Percentiles rank a stretch among this genome's conserved stretches.
phyloP scores from a whole-genome alignment of 768 basidiomycete genomes.

The Pulveroboletus sp. region DNA sequence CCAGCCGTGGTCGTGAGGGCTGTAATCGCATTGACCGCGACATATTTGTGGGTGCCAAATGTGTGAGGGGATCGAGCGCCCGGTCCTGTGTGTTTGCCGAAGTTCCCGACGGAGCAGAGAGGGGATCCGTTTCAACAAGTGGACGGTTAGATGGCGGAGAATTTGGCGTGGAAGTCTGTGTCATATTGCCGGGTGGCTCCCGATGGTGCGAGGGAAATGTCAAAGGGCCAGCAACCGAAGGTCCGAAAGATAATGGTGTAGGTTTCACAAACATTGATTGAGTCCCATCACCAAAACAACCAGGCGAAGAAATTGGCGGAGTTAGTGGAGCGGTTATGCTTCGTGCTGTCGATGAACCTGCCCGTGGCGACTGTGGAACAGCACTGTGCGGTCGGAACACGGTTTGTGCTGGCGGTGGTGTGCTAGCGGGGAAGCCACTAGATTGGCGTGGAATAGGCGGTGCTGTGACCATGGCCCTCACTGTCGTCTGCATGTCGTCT shows the following conservation, averaged over 20 bases:
- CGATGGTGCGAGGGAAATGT: slow-evolving; percentile 30
- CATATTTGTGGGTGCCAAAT: slow-evolving; percentile 61
- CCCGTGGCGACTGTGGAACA: slow-evolving; percentile 48
- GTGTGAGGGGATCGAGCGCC: slow-evolving; percentile 62
- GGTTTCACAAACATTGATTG: slow-evolving; percentile 78
- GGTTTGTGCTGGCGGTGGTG: slow-evolving; percentile 18
- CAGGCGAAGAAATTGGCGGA: slow-evolving; percentile 43
- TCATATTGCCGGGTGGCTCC: slow-evolving; percentile 13
- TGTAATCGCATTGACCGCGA: slow-evolving; percentile 70
- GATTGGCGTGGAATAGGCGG: slow-evolving; percentile 21
- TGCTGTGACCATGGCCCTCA: slow-evolving; percentile 18
- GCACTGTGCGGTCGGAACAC: slow-evolving; percentile 29
- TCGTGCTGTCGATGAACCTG: slow-evolving; percentile 49
- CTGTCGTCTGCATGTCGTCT: slow-evolving; percentile 44
- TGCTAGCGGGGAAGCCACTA: slow-evolving; percentile 17
- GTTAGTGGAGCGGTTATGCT: slow-evolving; percentile 20
- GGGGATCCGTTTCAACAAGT: slow-evolving; percentile 16
- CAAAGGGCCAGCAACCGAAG: slow-evolving; percentile 35
- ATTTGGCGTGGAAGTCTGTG: slow-evolving; percentile 6
- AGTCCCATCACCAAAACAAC: slow-evolving; percentile 69
- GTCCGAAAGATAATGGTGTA: slow-evolving; percentile 34
- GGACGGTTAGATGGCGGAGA: slow-evolving; percentile 12
- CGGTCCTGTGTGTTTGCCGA: slow-evolving; percentile 25
- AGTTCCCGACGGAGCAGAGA: slow-evolving; percentile 6
- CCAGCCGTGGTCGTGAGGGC: slow-evolving; percentile 70